These are phyloP conservation scores for Syzygium syzygioides DNA, from an alignment of 441 rosid genomes.

Conservation along the genomic window DNA sequence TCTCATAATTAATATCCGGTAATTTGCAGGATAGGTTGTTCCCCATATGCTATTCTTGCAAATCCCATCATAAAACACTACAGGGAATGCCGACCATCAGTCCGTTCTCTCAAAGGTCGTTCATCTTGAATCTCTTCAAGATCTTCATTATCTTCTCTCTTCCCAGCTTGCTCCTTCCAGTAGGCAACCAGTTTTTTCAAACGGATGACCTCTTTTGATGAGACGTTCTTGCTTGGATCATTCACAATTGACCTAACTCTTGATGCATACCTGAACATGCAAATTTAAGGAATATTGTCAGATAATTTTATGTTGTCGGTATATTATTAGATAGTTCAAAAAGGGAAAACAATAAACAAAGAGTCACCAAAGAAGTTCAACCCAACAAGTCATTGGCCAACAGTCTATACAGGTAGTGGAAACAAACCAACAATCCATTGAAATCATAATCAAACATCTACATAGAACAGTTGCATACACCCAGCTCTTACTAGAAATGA, in stretches of 20 bases:
- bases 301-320: background rate
- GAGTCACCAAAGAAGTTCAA: background rate
- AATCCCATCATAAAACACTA: slow-evolving; percentile 14
- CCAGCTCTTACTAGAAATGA: background rate
- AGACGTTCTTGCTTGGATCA: slow-evolving; percentile 80
- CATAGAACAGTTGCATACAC: background rate
- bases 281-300: background rate
- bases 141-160: slow-evolving; percentile 71
- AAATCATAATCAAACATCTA: background rate
- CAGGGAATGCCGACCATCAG: slow-evolving; percentile 51
- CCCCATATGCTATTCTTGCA: background rate
- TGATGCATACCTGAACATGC: slow-evolving; percentile 70
- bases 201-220: slow-evolving; percentile 83
- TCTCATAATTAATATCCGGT: background rate
- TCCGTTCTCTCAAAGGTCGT: slow-evolving; percentile 31
- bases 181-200: slow-evolving; percentile 76
- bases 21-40: background rate
- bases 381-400: background rate
- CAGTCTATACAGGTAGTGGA: background rate
- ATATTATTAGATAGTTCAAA: background rate
- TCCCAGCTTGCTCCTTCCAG: slow-evolving; percentile 95
- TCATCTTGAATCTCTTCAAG: slow-evolving; percentile 79
- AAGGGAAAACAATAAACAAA: background rate
- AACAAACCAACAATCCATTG: background rate
- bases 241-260: slow-evolving; percentile 86